These are phyloP conservation scores for Neurospora sp. DNA, from an alignment of 495 filamentous ascomycete genomes.

Conservation along the genomic window DNA sequence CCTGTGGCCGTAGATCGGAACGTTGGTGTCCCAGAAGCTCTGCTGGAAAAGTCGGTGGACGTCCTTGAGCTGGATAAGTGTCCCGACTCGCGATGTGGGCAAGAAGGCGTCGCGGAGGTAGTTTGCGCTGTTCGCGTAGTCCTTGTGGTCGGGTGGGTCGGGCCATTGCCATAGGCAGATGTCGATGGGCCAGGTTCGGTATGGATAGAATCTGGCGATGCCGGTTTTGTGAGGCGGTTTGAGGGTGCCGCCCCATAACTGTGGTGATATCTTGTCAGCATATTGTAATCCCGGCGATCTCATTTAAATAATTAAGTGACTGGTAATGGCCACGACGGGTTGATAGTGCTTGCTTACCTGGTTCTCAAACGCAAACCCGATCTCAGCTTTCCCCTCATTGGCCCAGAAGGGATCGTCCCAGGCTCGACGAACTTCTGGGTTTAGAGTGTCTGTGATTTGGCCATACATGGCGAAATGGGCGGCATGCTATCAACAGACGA, in stretches of 20 bases:
- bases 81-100: background rate
- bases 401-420: constrained; percentile 12
- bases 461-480: constrained; percentile 4
- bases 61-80: background rate
- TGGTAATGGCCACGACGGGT: background rate
- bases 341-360: constrained; percentile 1
- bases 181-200: background rate
- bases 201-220: background rate
- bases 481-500: constrained; percentile 12
- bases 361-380: constrained; percentile 19
- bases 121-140: background rate
- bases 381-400: constrained; percentile 4
- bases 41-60: background rate
- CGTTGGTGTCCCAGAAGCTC: background rate
- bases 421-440: too few species aligned
- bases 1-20: background rate
- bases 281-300: constrained; percentile 1
- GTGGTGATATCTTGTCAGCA: background rate
- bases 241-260: background rate
- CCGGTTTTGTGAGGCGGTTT: background rate
- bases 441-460: background rate
- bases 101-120: background rate
- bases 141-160: background rate
- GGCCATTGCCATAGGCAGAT: background rate
- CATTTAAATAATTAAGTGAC: background rate